Conservation (phyloP, 768 basidiomycete genomes). For the Panellus pusillus region DNA sequence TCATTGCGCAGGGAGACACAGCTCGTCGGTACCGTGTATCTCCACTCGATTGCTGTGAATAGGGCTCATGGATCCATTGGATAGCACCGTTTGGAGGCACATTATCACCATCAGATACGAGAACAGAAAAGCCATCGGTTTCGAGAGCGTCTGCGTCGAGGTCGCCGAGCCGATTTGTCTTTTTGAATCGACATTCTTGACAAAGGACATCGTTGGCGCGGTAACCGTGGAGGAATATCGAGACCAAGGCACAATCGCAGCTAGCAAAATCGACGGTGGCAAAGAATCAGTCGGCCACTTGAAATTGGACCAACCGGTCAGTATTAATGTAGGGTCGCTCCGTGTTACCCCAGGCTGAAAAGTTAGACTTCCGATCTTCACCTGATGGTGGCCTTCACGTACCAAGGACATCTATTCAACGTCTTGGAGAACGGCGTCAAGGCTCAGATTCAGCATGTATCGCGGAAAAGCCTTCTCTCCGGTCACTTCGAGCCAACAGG, state of each 20-base stretch:
- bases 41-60: neutral
- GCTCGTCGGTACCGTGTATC: neutral
- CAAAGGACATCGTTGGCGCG: constrained; percentile 5
- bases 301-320: neutral
- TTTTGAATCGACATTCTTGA: constrained; percentile 12
- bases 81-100: neutral
- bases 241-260: neutral
- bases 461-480: constrained; percentile 2
- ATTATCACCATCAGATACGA: constrained; percentile 10
- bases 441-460: constrained; percentile 16
- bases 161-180: neutral
- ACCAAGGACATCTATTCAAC: constrained; percentile 13
- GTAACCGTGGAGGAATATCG: neutral
- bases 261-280: neutral
- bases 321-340: neutral
- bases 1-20: neutral
- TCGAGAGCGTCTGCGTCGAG: neutral
- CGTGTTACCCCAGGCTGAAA: neutral
- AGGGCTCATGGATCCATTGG: neutral
- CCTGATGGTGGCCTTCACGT: constrained; percentile 4
- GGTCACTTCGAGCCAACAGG: constrained; percentile 4
- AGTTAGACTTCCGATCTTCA: neutral
- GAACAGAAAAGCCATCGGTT: neutral
- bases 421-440: constrained; percentile 8
- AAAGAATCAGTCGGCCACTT: neutral